phyloP scores from a whole-genome alignment of 1,284 basidiomycete species.

The Sanguinoderma infundibulare region DNA sequence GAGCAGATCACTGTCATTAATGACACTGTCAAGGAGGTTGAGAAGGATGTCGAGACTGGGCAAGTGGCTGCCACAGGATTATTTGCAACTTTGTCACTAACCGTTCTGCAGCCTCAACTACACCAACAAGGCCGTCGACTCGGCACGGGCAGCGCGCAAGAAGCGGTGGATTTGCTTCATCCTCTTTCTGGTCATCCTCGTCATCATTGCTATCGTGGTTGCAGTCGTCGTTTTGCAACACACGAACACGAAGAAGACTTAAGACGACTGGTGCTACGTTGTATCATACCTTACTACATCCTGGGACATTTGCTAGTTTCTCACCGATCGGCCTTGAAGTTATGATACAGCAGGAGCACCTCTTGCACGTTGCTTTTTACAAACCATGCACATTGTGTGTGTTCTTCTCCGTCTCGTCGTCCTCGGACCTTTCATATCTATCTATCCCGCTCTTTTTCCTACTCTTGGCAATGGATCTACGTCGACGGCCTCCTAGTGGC shows the following conservation, averaged over 20 bases:
- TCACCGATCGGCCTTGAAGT: constrained; percentile 11
- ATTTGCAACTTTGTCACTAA: not conserved
- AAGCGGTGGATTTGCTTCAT: constrained; percentile 95
- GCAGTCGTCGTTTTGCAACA: constrained; percentile 52
- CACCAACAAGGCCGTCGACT: constrained; percentile 85
- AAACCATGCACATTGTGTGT: not conserved
- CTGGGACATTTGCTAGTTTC: constrained; percentile 24
- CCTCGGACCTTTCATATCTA: constrained; percentile 20
- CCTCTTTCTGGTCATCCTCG: constrained; percentile 57
- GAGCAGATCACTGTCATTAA: constrained; percentile 86
- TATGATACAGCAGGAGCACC: constrained; percentile 11
- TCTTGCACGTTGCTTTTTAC: constrained; percentile 3
- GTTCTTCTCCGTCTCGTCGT: constrained; percentile 7
- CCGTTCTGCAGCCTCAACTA: constrained; percentile 64
- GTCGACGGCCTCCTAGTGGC: constrained; percentile 3
- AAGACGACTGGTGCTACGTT: no score
- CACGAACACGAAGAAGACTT: constrained; percentile 37
- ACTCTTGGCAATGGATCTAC: constrained; percentile 20
- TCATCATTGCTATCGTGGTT: constrained; percentile 66
- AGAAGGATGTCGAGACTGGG: constrained; percentile 86
- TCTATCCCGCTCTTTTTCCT: constrained; percentile 10
- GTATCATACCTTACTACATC: constrained; percentile 19
- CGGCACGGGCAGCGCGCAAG: constrained; percentile 88
- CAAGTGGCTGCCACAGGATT: constrained; percentile 43
- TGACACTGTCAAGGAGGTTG: constrained; percentile 70